A percentile compares a stretch with the other conserved stretches of the same genome.
phyloP scores from a whole-genome alignment of 208 protist species.

The Vickermania spadyakhi region DNA sequence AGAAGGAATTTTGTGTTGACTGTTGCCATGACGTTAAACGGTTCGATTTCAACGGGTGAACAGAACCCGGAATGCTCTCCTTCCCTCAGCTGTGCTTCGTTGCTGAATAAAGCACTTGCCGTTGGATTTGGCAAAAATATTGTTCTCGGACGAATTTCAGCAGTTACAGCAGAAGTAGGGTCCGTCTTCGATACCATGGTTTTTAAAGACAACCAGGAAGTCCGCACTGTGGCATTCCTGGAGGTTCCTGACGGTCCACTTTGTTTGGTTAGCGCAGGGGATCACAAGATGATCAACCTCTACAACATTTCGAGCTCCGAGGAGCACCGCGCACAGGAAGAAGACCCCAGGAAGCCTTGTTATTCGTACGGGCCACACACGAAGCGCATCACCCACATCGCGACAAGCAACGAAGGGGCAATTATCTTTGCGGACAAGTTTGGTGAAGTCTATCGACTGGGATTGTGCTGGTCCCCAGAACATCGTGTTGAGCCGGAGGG shows the following conservation, averaged over 20 bases:
- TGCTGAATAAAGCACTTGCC: conserved; percentile 31
- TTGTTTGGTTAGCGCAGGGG: conserved; percentile 64
- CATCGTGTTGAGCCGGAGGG: conserved; percentile 39
- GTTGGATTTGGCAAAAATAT: conserved; percentile 48
- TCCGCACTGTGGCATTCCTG: conserved; percentile 56
- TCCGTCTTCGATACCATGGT: conserved; percentile 28
- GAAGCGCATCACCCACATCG: conserved; percentile 75
- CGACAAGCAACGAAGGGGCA: conserved; percentile 31
- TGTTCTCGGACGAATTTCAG: conserved; percentile 36
- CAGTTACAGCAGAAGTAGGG: conserved; percentile 16
- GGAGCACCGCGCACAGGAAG: conserved; percentile 7
- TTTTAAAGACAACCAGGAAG: conserved; percentile 42
- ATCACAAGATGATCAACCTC: conserved; percentile 72
- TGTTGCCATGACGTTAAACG: too few relatives aligned
- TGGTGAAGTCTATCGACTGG: conserved; percentile 73
- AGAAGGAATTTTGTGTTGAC: too few relatives aligned
- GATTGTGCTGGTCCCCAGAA: conserved; percentile 36
- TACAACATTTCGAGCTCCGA: conserved; percentile 29
- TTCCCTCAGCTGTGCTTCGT: conserved; percentile 32
- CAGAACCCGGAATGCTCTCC: too few relatives aligned
- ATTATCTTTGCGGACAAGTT: conserved; percentile 88
- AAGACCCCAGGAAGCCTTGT: conserved; percentile 28
- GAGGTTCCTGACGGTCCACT: conserved; percentile 45
- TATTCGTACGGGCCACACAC: conserved; percentile 67
- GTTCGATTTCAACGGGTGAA: too few relatives aligned